A percentile compares a stretch with the other conserved stretches of the same genome.
Evolutionary conservation across 768 basidiomycete genomes (phyloP).

Genomic region (Suillus paluster): DNA sequence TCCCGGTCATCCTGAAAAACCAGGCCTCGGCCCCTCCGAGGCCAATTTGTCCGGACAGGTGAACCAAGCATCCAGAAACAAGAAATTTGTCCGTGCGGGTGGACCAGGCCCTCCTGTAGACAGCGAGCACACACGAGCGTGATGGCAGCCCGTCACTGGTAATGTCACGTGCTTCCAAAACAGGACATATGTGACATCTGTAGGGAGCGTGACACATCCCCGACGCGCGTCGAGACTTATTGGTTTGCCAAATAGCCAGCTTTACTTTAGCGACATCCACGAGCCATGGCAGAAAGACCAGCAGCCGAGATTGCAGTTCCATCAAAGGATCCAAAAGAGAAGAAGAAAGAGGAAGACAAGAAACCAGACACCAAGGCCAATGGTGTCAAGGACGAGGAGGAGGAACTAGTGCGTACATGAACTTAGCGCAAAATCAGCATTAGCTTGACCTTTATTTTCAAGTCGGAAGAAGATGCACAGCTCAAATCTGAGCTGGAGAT

Average conservation of each 20-base stretch:
- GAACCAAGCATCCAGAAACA: too few relatives aligned
- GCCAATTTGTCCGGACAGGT: too few relatives aligned
- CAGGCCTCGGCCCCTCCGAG: too few relatives aligned
- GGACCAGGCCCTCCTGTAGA: too few relatives aligned
- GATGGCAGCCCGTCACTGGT: too few relatives aligned
- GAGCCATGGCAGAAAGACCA: slow-evolving; percentile 59
- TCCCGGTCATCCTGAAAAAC: too few relatives aligned
- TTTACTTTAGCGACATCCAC: slow-evolving; percentile 26
- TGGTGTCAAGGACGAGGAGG: slow-evolving; percentile 61
- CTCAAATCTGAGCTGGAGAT: slow-evolving; percentile 95
- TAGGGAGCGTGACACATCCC: slow-evolving; percentile 1
- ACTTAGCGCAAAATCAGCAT: slow-evolving; percentile 18
- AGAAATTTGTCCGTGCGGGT: too few relatives aligned
- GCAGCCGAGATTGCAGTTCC: slow-evolving; percentile 65
- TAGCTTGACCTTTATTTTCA: slow-evolving; percentile 5
- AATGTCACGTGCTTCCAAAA: background rate
- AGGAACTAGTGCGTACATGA: slow-evolving; percentile 69
- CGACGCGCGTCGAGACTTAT: slow-evolving; percentile 8
- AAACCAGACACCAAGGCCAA: slow-evolving; percentile 52
- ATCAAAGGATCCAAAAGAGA: slow-evolving; percentile 78
- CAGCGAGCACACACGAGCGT: too few relatives aligned
- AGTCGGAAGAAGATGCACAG: slow-evolving; percentile 96
- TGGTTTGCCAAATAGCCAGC: slow-evolving; percentile 34
- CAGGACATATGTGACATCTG: background rate
- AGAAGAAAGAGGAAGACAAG: slow-evolving; percentile 51